A percentile compares a stretch with the other conserved stretches of the same genome.
phyloP scores from a whole-genome alignment of 805 yeast species.

The Cyberlindnera meyerae region DNA sequence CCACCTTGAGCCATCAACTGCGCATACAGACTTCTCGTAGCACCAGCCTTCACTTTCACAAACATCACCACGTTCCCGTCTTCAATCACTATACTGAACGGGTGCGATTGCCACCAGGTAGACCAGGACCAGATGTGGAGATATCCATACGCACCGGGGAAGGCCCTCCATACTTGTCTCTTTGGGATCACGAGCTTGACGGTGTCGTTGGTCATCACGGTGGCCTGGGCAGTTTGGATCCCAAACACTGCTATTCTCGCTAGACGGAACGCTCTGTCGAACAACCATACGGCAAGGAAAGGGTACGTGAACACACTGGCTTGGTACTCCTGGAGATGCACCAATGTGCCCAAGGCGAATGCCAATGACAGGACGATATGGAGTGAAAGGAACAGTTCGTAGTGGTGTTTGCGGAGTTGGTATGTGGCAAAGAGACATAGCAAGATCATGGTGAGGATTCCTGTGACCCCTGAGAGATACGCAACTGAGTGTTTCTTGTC shows the following conservation, averaged over 20 bases:
- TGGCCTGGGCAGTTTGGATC: slow-evolving; percentile 17
- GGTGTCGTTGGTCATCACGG: slow-evolving; percentile 33
- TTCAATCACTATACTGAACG: slow-evolving; percentile 46
- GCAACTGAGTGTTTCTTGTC: slow-evolving; percentile 3
- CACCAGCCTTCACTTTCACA: neutral
- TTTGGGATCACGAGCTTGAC: slow-evolving; percentile 43
- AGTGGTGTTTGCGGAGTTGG: slow-evolving; percentile 48
- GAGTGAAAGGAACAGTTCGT: slow-evolving; percentile 52
- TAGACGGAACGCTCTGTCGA: slow-evolving; percentile 44
- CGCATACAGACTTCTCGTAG: neutral
- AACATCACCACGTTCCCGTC: neutral
- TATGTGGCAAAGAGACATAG: slow-evolving; percentile 38
- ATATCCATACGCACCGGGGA: slow-evolving; percentile 53
- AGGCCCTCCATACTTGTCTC: slow-evolving; percentile 35
- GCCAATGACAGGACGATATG: slow-evolving; percentile 53
- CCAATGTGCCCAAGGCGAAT: slow-evolving; percentile 51
- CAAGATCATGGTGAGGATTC: slow-evolving; percentile 37
- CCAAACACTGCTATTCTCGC: slow-evolving; percentile 27
- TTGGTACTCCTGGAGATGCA: slow-evolving; percentile 47
- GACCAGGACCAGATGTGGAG: slow-evolving; percentile 48
- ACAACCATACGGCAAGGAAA: slow-evolving; percentile 11
- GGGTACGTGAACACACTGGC: slow-evolving; percentile 49
- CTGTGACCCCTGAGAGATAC: slow-evolving; percentile 25
- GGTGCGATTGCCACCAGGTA: slow-evolving; percentile 67
- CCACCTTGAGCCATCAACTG: neutral